Evolutionary conservation across 352 stramenopile species (phyloP).

Genomic region (Phytophthora nicotianae): DNA sequence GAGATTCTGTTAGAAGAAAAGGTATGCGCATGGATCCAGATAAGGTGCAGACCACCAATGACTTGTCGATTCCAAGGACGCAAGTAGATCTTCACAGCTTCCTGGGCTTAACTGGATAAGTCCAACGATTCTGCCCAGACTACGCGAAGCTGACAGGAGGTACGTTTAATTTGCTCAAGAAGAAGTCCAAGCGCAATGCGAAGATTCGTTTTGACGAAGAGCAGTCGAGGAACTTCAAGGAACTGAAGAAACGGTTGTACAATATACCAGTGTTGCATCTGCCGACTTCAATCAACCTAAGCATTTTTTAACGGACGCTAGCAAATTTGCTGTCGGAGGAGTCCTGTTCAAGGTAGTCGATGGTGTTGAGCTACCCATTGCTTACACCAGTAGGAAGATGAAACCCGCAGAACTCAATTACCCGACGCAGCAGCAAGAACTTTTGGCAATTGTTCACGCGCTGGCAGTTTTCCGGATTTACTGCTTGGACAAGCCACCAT

Average conservation of each 20-base stretch:
- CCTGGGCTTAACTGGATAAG: no score
- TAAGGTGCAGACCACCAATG: neutral
- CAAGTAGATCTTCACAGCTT: no score
- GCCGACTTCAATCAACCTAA: slow-evolving; percentile 10
- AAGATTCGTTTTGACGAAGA: neutral
- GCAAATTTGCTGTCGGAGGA: slow-evolving; percentile 11
- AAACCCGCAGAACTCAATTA: no score
- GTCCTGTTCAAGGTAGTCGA: neutral
- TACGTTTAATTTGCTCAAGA: no score
- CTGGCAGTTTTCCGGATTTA: neutral
- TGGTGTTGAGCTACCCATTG: neutral
- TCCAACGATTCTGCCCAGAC: no score
- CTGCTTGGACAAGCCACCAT: no score
- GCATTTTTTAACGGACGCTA: slow-evolving; percentile 8
- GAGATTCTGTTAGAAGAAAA: no score
- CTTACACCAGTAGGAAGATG: no score
- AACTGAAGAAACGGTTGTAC: neutral
- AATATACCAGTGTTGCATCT: neutral
- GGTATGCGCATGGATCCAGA: neutral
- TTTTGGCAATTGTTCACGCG: slow-evolving; percentile 6
- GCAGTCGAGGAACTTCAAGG: neutral
- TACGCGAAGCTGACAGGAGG: no score
- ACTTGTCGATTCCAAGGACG: no score
- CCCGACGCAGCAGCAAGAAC: slow-evolving; percentile 11
- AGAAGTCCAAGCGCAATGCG: no score